Base-by-base conservation (phyloP, 495 filamentous ascomycete species). In the Aspergillus sclerotioniger region DNA sequence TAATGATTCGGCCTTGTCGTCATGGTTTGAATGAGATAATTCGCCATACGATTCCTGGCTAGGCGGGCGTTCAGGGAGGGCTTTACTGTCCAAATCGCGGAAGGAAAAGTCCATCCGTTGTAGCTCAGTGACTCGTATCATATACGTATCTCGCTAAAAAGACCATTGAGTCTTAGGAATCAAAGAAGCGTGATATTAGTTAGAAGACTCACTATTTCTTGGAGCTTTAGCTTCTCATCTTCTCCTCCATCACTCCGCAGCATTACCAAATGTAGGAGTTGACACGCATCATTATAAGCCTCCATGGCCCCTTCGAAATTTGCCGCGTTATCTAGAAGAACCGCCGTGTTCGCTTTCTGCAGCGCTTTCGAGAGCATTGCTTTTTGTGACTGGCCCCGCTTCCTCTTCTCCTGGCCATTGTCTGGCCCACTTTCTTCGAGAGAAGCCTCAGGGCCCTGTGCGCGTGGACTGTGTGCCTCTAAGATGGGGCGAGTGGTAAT, bases 261-360 rank as follows among this genome's bases (percentile, higher is more conserved):
- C 83, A 98, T 89, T n/a, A 97, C 92, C 61, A 91, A 81, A 62
- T 91, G 86, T 25, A 98, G 75, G 61, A 98, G 74, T 20, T 82
- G 77, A 63, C 95, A 96, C 6, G 93, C 92, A 73, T 98, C 95
- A 16, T 79, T 80, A 67, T 98, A 98, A 21, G 94, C 92, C 64
- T 90, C 84, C 76, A 94, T 88, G 29, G 94, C 94, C 21, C 92
- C 92, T 68, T 94, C 91, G 62, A 92, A 89, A 69, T 97, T 96
- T 64, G 92, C 89, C 4, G 90, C 91, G 76, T 96, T 95, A 70
- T 98, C 94, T 31, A 98, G 83, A 54, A 95, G 80, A 15, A 98
- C 94, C 8, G 94, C 94, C 20, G 90, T 94, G 63, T 97, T 96
- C 37, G 94, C 94, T 72, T 96, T 96, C 63, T 95, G 87, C 43